phyloP scores from a whole-genome alignment of 1,139 yeast species.

The Protomyces inouyei region DNA sequence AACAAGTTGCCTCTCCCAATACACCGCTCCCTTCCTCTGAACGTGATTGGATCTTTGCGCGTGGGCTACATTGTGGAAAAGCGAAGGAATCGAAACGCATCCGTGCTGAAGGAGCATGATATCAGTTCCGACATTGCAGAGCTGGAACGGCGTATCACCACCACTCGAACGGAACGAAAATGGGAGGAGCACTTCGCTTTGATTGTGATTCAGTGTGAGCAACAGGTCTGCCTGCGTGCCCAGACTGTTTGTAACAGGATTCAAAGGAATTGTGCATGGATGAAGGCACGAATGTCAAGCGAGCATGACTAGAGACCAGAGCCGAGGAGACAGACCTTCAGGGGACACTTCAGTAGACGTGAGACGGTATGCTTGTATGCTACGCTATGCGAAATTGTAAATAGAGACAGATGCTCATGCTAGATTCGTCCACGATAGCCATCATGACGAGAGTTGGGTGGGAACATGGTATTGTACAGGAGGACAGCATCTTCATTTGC shows the following conservation, averaged over 20 bases:
- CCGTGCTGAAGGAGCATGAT: background rate
- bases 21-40: background rate
- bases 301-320: background rate
- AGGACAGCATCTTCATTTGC: slow-evolving; percentile 21
- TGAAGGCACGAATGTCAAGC: background rate
- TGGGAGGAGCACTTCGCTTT: background rate
- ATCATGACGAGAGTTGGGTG: background rate
- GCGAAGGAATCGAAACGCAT: background rate
- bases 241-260: background rate
- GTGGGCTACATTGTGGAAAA: background rate
- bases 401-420: background rate
- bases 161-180: background rate
- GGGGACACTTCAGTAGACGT: too few species aligned
- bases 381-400: background rate
- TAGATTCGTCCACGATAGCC: background rate
- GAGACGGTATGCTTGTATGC: background rate
- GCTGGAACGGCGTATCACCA: background rate
- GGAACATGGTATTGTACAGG: slow-evolving; percentile 17
- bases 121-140: background rate
- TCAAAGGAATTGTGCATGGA: background rate
- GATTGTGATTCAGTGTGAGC: background rate
- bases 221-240: background rate
- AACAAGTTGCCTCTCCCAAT: background rate
- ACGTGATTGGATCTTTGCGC: background rate
- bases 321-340: too few species aligned